These are phyloP conservation scores for Yamadazyma scolyti DNA, from an alignment of 805 yeast species.

Conservation along the genomic window DNA sequence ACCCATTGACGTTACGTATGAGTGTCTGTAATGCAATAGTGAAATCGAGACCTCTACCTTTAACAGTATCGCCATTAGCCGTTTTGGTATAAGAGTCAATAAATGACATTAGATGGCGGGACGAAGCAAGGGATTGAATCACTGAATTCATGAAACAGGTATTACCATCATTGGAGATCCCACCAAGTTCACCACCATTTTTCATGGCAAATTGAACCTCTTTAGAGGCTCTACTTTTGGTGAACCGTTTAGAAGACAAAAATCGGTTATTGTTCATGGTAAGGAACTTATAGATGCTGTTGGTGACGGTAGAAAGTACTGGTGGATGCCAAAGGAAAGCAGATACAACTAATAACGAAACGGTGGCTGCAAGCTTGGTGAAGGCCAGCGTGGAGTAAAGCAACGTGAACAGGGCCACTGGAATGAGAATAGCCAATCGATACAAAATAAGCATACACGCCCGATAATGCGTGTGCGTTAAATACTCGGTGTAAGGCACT, in stretches of 20 bases:
- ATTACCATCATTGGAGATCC: slow-evolving; percentile 85
- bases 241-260: slow-evolving; percentile 7
- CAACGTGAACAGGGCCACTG: no score
- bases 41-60: slow-evolving; percentile 36
- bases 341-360: no score
- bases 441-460: no score
- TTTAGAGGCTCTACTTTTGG: slow-evolving; percentile 14
- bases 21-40: slow-evolving; percentile 51
- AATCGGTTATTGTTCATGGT: slow-evolving; percentile 9
- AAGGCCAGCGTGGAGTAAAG: no score
- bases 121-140: slow-evolving; percentile 75
- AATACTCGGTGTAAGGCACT: no score
- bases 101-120: slow-evolving; percentile 55
- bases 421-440: no score
- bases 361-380: no score
- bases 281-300: no score
- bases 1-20: slow-evolving; percentile 57
- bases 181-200: slow-evolving; percentile 77
- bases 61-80: slow-evolving; percentile 14
- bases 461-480: no score
- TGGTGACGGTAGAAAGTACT: no score
- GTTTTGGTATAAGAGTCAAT: slow-evolving; percentile 38
- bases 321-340: no score
- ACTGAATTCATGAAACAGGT: slow-evolving; percentile 95
- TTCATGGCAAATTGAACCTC: slow-evolving; percentile 41